Evolutionary conservation across 2,329 filamentous ascomycete species (phyloP).

Genomic region (Diaporthe citriasiana): DNA sequence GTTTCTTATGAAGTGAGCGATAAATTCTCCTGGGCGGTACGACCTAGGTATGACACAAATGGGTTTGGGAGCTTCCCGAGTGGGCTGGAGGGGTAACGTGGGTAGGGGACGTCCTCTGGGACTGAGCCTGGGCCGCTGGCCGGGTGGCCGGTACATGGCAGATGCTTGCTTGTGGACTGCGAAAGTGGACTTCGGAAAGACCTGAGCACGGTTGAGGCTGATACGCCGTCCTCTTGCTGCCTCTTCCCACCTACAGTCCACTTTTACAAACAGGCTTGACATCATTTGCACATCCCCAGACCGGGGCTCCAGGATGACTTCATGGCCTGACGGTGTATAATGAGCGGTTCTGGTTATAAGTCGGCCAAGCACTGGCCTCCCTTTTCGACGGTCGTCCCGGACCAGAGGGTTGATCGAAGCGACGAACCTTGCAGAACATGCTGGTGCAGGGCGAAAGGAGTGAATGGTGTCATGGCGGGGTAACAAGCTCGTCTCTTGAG

Average conservation of each 20-base stretch:
- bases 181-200: constrained; percentile 11
- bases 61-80: constrained; percentile 28
- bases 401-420: constrained; percentile 14
- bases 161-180: constrained; percentile 13
- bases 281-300: constrained; percentile 29
- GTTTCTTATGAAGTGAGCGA: constrained; percentile 41
- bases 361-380: constrained; percentile 7
- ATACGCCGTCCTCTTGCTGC: neutral
- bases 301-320: constrained; percentile 30
- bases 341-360: neutral
- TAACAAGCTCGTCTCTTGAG: neutral
- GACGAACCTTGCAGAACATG: neutral
- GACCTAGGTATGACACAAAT: constrained; percentile 24
- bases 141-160: constrained; percentile 4
- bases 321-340: constrained; percentile 19
- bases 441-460: neutral
- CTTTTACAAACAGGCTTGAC: constrained; percentile 38
- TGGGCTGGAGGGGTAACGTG: constrained; percentile 33
- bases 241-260: constrained; percentile 26
- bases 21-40: constrained; percentile 40
- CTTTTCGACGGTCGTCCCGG: neutral
- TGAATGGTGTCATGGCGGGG: constrained; percentile 32
- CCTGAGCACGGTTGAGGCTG: constrained; percentile 27
- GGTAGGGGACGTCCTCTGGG: constrained; percentile 31
- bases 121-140: neutral